Evolutionary conservation across 139 green algal genomes (phyloP), one percentile per base, ranked within the genome.

Genomic region (Coccomyxa sp.): DNA sequence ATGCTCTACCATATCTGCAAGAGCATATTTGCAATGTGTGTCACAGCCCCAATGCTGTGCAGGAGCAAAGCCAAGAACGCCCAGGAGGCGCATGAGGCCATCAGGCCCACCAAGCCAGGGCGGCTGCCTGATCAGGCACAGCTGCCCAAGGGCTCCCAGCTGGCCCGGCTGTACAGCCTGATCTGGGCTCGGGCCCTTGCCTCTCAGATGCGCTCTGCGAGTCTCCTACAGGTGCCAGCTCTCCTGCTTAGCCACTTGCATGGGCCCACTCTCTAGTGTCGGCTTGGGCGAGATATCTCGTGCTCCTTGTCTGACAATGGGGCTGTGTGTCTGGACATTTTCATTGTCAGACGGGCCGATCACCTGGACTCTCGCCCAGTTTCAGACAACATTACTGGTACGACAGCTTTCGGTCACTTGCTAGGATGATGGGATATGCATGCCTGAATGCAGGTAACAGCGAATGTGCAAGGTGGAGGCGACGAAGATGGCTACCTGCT

Each of bases 81-180:
- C 0, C 94, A 98, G 87, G 95, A 98, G 83, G 95, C 95, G 0
- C 95, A 98, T 82, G 95, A 98, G 80, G 94, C 95, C 9, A 96
- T 98, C 55, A 88, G 94, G 0, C 94, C 95, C 68, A 97, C 91
- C 16, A 77, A 92, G 39, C 50, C 29, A 35, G 38, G 35, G 5
- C 82, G 90, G 40, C 36, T 31, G 24, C 76, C 84, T 3, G 68
- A 76, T 5, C 2, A 64, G 50, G 27, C 18, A 18, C 44, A 74
- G 16, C 68, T 89, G 39, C 73, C n/a, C 12, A 64, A 34, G 36
- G 68, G 76, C 78, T 4, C 10, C 55, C 78, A 88, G 58, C 79
- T 85, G 80, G 33, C 64, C 37, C 72, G 77, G 78, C 88, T 99
- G 78, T 99, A 99, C 78, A 80, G 70, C 0, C 81, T 99, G 1